Conservation (phyloP, 257 asterid species). For the Solanum dulcamara region DNA sequence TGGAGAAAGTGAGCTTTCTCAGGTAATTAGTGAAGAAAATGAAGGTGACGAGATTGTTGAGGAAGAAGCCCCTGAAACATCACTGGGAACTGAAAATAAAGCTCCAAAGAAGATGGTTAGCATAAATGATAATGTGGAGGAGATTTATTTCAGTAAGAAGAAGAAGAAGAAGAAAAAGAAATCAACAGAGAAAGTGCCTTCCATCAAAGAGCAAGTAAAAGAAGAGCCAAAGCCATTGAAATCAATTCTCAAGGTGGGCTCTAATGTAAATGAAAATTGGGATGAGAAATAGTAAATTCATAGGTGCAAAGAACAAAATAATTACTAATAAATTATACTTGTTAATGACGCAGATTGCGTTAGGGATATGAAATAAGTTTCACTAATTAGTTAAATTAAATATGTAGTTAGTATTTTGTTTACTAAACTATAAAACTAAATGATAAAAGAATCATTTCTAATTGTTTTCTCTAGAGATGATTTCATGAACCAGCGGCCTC, state of each 20-base stretch:
- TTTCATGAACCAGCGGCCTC: too few relatives aligned
- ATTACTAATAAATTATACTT: neutral
- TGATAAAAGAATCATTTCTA: neutral
- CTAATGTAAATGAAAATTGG: neutral
- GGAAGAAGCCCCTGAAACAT: neutral
- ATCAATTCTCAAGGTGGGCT: slow-evolving; percentile 16
- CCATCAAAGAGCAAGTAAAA: neutral
- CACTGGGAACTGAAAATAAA: neutral
- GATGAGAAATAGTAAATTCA: neutral
- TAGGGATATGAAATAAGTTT: neutral
- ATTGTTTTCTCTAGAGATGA: neutral
- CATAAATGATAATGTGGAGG: slow-evolving; percentile 13
- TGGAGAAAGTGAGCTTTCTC: neutral
- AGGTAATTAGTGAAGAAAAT: neutral
- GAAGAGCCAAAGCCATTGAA: slow-evolving; percentile 6
- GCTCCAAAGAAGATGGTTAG: slow-evolving; percentile 25
- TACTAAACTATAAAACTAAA: neutral
- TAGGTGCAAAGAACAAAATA: neutral
- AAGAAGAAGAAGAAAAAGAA: neutral
- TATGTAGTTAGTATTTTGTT: neutral
- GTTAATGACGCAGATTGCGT: neutral
- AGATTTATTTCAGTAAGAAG: slow-evolving; percentile 1
- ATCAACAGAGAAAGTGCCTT: neutral
- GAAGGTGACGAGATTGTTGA: neutral
- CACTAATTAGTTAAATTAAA: neutral